These are phyloP conservation scores for Globisporangium alternatum DNA, from an alignment of 352 stramenopile genomes.

Conservation along the genomic window DNA sequence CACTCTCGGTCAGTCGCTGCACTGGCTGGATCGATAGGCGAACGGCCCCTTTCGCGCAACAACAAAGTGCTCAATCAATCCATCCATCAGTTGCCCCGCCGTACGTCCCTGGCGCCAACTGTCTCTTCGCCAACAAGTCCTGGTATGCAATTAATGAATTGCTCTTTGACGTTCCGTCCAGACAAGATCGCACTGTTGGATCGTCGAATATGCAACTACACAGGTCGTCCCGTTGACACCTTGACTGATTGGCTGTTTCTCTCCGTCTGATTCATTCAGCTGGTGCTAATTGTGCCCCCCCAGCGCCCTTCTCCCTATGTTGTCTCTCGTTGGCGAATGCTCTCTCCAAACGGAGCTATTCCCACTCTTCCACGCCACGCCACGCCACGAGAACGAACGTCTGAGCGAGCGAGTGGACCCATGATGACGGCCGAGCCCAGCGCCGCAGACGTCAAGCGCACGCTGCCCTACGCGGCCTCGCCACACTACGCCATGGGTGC, in stretches of 20 bases:
- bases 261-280: slow-evolving; percentile 17
- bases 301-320: not conserved
- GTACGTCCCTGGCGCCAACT: slow-evolving; percentile 10
- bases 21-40: not conserved
- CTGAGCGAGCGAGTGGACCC: slow-evolving; percentile 2
- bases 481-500: slow-evolving; percentile 28
- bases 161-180: not conserved
- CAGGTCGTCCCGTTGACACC: slow-evolving; percentile 16
- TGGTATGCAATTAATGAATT: slow-evolving; percentile 9
- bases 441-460: slow-evolving; percentile 41
- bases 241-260: slow-evolving; percentile 19
- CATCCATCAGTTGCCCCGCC: not conserved
- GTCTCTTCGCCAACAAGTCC: slow-evolving; percentile 10
- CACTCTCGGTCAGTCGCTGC: not conserved
- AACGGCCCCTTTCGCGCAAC: not conserved
- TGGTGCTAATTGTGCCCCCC: slow-evolving; percentile 15
- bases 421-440: slow-evolving; percentile 69
- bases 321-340: slow-evolving; percentile 1
- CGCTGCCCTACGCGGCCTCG: slow-evolving; percentile 14
- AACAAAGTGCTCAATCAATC: not conserved
- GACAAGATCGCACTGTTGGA: not conserved
- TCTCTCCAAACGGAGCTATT: slow-evolving; percentile 8
- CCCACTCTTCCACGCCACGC: slow-evolving; percentile 7
- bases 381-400: slow-evolving; percentile 7
- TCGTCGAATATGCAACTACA: slow-evolving; percentile 3